Conservation (phyloP, 164 flowering plant genomes). For the Tinospora cordifolia region DNA sequence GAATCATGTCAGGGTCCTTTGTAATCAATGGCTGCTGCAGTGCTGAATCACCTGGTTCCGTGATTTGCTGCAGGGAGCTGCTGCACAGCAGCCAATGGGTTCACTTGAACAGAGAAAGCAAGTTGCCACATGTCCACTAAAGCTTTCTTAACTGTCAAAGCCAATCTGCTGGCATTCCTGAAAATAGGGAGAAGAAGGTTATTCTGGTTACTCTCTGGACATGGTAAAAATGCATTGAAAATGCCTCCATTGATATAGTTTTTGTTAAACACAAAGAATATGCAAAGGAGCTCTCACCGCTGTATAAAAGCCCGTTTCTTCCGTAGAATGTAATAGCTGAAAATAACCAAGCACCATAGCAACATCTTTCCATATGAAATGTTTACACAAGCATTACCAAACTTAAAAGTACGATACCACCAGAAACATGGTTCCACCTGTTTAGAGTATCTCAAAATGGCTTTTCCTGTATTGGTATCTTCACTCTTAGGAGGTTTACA, state of each 20-base stretch:
- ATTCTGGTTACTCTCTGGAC: neutral
- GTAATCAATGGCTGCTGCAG: neutral
- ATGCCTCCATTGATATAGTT: neutral
- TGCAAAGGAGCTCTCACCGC: slow-evolving; percentile 28
- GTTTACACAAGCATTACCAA: slow-evolving; percentile 30
- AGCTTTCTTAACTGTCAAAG: slow-evolving; percentile 41
- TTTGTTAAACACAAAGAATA: neutral
- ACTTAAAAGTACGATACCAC: slow-evolving; percentile 45
- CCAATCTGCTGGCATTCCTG: slow-evolving; percentile 43
- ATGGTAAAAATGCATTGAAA: neutral
- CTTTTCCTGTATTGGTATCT: slow-evolving; percentile 6
- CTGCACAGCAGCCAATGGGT: slow-evolving; percentile 86
- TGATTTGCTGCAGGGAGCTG: slow-evolving; percentile 42
- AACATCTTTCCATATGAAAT: slow-evolving; percentile 38
- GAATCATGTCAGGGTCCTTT: neutral
- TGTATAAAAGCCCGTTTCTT: slow-evolving; percentile 35
- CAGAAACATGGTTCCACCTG: slow-evolving; percentile 29
- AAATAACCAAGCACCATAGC: slow-evolving; percentile 29
- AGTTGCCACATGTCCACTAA: slow-evolving; percentile 76
- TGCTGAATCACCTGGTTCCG: slow-evolving; percentile 25
- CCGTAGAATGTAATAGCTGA: slow-evolving; percentile 28
- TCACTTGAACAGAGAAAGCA: slow-evolving; percentile 88
- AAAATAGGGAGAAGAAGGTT: neutral
- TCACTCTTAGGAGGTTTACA: slow-evolving; percentile 9
- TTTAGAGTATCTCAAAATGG: slow-evolving; percentile 13